Conservation (phyloP, 2,329 filamentous ascomycete species). For the Fusarium nelsonii region DNA sequence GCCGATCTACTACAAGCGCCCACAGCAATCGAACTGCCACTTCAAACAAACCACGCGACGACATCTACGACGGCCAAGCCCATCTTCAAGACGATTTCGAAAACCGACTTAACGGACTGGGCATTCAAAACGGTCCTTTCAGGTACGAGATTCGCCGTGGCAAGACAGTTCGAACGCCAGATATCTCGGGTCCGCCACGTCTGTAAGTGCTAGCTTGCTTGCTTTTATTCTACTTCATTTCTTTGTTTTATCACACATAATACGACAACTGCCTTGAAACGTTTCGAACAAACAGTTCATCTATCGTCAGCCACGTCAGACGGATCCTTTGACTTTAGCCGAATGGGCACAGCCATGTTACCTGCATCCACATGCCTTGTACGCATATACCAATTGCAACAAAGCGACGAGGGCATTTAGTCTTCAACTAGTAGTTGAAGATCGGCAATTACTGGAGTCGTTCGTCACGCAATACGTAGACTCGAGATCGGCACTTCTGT, state of each 20-base stretch:
- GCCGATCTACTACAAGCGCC: slow-evolving; percentile 31
- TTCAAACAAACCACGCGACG: slow-evolving; percentile 31
- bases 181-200: slow-evolving; percentile 37
- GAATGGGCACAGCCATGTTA: slow-evolving; percentile 24
- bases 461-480: slow-evolving; percentile 29
- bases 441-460: slow-evolving; percentile 16
- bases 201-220: slow-evolving; percentile 48
- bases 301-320: slow-evolving; percentile 9
- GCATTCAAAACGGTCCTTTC: slow-evolving; percentile 46
- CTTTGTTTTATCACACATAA: slow-evolving; percentile 3
- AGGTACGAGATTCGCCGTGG: slow-evolving; percentile 51
- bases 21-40: slow-evolving; percentile 25
- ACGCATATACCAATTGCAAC: slow-evolving; percentile 15
- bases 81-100: slow-evolving; percentile 46
- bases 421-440: not conserved
- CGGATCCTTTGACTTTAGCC: slow-evolving; percentile 22
- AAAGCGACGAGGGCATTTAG: slow-evolving; percentile 22
- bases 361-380: slow-evolving; percentile 13
- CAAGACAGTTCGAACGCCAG: slow-evolving; percentile 50
- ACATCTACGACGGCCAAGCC: slow-evolving; percentile 25
- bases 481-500: slow-evolving; percentile 13
- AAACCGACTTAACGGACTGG: slow-evolving; percentile 49
- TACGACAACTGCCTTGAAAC: slow-evolving; percentile 4
- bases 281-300: not conserved
- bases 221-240: slow-evolving; percentile 6